These are phyloP conservation scores for Lachancea thermotolerans DNA, from an alignment of 805 yeast species.

Conservation along the genomic window DNA sequence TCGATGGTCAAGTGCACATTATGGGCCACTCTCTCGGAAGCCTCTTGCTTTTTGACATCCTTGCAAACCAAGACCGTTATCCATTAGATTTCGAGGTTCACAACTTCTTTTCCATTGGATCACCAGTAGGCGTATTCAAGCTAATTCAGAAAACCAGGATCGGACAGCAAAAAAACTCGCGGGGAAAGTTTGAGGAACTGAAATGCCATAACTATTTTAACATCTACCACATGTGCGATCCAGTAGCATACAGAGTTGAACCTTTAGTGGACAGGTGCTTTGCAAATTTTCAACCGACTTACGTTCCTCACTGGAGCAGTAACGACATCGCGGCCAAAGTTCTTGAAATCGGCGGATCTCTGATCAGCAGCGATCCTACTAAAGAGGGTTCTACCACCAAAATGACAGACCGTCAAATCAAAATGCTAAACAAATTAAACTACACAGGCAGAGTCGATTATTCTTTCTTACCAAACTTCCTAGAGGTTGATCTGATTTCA, in stretches of 20 bases:
- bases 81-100: constrained; percentile 62
- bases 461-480: constrained; percentile 64
- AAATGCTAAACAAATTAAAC: constrained; percentile 46
- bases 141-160: constrained; percentile 60
- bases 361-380: constrained; percentile 12
- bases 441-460: constrained; percentile 77
- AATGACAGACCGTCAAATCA: constrained; percentile 26
- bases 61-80: constrained; percentile 43
- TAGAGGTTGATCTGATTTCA: constrained; percentile 72
- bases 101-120: constrained; percentile 74
- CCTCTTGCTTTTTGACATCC: constrained; percentile 71
- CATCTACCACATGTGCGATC: constrained; percentile 85
- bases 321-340: constrained; percentile 26
- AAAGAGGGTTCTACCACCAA: constrained; percentile 19
- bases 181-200: constrained; percentile 35
- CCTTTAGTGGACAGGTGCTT: constrained; percentile 50
- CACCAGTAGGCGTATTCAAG: constrained; percentile 85
- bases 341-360: constrained; percentile 21
- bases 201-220: constrained; percentile 66
- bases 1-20: constrained; percentile 74
- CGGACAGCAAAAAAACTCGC: constrained; percentile 19
- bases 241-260: constrained; percentile 83
- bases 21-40: constrained; percentile 93
- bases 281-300: constrained; percentile 21
- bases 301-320: constrained; percentile 23